Percentiles rank a stretch among this genome's conserved stretches.
These are phyloP conservation scores for Vanrija pseudolonga DNA, from an alignment of 1,284 basidiomycete genomes.

Conservation along the genomic window DNA sequence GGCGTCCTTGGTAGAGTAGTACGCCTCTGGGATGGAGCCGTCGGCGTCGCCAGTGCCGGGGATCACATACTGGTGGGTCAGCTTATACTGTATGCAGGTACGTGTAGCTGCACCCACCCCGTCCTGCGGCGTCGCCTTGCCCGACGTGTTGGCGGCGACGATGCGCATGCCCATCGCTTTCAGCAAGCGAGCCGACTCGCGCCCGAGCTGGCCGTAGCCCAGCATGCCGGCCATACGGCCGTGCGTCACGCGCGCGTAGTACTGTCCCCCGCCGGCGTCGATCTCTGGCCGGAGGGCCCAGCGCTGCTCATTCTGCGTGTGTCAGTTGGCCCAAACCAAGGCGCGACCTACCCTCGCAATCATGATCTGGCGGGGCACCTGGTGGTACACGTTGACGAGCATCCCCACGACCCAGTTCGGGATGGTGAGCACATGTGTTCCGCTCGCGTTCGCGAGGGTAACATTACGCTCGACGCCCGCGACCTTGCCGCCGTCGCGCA, in stretches of 20 bases:
- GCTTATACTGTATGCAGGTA: too few species aligned
- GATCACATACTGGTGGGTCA: slow-evolving; percentile 24
- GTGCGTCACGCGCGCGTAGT: slow-evolving; percentile 27
- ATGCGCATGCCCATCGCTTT: slow-evolving; percentile 39
- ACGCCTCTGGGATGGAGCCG: slow-evolving; percentile 37
- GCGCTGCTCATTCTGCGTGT: slow-evolving; percentile 21
- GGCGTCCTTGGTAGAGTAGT: slow-evolving; percentile 35
- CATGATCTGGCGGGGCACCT: slow-evolving; percentile 26
- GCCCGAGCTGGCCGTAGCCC: slow-evolving; percentile 39
- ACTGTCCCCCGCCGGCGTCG: slow-evolving; percentile 23
- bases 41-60: slow-evolving; percentile 41
- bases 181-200: slow-evolving; percentile 43
- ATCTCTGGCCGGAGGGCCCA: slow-evolving; percentile 32
- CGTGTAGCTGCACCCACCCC: slow-evolving; percentile 30
- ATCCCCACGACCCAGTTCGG: slow-evolving; percentile 41
- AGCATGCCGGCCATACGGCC: slow-evolving; percentile 43
- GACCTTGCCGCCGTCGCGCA: slow-evolving; percentile 2
- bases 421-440: slow-evolving; percentile 43
- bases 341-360: slow-evolving; percentile 28
- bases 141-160: slow-evolving; percentile 45
- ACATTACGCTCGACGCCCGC: slow-evolving; percentile 19
- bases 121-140: slow-evolving; percentile 31
- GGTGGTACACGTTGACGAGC: slow-evolving; percentile 34
- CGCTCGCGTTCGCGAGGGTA: slow-evolving; percentile 35
- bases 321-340: not conserved